Evolutionary conservation across 257 asterid species (phyloP).

Genomic region (Phtheirospermum japonicum): DNA sequence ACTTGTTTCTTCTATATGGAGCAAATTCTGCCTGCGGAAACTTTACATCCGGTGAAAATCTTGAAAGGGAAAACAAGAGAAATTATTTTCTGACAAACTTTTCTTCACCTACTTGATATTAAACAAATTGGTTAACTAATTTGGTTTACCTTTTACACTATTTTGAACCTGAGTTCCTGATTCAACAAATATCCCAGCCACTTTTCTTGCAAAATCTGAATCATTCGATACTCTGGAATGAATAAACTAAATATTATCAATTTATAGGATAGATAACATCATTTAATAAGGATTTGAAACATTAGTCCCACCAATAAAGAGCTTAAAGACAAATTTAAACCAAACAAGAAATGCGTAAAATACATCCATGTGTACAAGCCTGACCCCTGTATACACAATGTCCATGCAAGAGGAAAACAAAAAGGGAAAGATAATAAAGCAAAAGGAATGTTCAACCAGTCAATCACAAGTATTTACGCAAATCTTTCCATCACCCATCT

Average conservation of each 20-base stretch:
- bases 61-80: constrained; percentile 44
- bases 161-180: constrained; percentile 50
- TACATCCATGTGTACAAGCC: no score
- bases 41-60: constrained; percentile 87
- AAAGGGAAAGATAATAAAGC: constrained; percentile 5
- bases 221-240: constrained; percentile 64
- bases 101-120: constrained; percentile 7
- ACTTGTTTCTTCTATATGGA: constrained; percentile 60
- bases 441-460: neutral
- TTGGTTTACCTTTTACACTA: constrained; percentile 46
- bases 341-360: neutral
- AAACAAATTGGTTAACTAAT: constrained; percentile 19
- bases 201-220: constrained; percentile 55
- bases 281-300: constrained; percentile 10
- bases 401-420: constrained; percentile 12
- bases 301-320: neutral
- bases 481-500: constrained; percentile 4
- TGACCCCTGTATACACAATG: neutral
- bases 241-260: constrained; percentile 27
- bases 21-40: constrained; percentile 91
- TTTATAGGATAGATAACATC: constrained; percentile 20
- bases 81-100: constrained; percentile 15
- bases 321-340: constrained; percentile 7
- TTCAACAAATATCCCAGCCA: constrained; percentile 91
- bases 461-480: constrained; percentile 7